phyloP scores from a whole-genome alignment of 768 basidiomycete species.

The Leccinum broughii region DNA sequence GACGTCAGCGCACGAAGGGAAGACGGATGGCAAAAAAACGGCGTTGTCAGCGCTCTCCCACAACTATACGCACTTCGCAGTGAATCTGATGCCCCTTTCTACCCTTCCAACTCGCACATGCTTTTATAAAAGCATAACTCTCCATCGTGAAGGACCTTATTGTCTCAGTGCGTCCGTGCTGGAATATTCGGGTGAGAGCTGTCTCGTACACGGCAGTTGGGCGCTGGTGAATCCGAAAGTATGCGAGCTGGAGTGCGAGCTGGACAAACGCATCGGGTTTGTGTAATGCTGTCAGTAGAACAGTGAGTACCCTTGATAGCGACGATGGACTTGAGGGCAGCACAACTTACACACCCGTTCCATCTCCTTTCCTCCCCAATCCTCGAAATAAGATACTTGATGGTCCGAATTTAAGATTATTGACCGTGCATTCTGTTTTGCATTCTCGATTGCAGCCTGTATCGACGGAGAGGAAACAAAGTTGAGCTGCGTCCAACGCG shows the following conservation, averaged over 20 bases:
- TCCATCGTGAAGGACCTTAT: slow-evolving; percentile 75
- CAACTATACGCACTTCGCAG: slow-evolving; percentile 13
- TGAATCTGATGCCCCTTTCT: slow-evolving; percentile 2
- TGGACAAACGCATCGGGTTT: slow-evolving; percentile 87
- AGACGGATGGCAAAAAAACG: slow-evolving; percentile 5
- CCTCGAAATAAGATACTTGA: slow-evolving; percentile 77
- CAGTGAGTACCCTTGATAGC: not conserved
- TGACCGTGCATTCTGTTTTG: slow-evolving; percentile 52
- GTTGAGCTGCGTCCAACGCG: slow-evolving; percentile 61
- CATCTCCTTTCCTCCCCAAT: slow-evolving; percentile 89
- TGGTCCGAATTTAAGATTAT: slow-evolving; percentile 81
- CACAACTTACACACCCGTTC: slow-evolving; percentile 59
- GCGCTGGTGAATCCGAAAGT: slow-evolving; percentile 72
- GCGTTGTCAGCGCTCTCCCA: not conserved
- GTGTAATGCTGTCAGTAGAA: slow-evolving; percentile 41
- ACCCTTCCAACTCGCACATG: slow-evolving; percentile 21
- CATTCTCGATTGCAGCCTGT: slow-evolving; percentile 53
- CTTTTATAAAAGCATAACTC: slow-evolving; percentile 57
- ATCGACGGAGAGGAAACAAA: slow-evolving; percentile 72
- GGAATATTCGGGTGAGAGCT: slow-evolving; percentile 82
- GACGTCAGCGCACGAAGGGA: not conserved
- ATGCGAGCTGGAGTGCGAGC: slow-evolving; percentile 89
- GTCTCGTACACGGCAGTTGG: slow-evolving; percentile 95
- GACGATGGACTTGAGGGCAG: not conserved
- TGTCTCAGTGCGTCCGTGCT: slow-evolving; percentile 88